Percentiles rank a stretch among this genome's conserved stretches.
phyloP scores from a whole-genome alignment of 2,329 filamentous ascomycete genomes.

The Ophiostoma montium region DNA sequence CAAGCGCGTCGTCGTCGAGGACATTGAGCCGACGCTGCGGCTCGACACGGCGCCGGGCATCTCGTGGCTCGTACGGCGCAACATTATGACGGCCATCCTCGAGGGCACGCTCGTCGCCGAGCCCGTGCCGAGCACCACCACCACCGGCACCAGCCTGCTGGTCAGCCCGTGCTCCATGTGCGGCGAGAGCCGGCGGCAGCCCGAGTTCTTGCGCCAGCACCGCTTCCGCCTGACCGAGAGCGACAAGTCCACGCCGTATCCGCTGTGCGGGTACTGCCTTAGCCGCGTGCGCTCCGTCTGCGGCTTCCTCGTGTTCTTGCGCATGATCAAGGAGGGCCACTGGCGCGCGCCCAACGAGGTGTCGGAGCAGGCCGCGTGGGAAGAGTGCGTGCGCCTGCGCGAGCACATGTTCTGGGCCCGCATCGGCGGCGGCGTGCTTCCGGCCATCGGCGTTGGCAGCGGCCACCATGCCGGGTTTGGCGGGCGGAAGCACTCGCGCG shows the following conservation, averaged over 20 bases:
- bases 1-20: conserved; percentile 75
- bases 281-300: conserved; percentile 73
- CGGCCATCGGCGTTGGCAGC: conserved; percentile 24
- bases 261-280: conserved; percentile 80
- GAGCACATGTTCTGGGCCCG: conserved; percentile 97
- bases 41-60: conserved; percentile 81
- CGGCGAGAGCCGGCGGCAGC: conserved; percentile 63
- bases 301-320: conserved; percentile 81
- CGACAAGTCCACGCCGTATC: conserved; percentile 76
- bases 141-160: conserved; percentile 16
- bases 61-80: conserved; percentile 82
- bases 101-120: conserved; percentile 83
- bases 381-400: conserved; percentile 76
- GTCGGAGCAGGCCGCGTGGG: conserved; percentile 80
- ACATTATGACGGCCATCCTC: conserved; percentile 68
- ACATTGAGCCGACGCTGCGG: conserved; percentile 86
- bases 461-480: neutral
- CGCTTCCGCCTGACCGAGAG: conserved; percentile 81
- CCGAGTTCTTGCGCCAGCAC: conserved; percentile 62
- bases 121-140: conserved; percentile 46
- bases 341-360: conserved; percentile 75
- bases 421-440: conserved; percentile 81
- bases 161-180: conserved; percentile 57
- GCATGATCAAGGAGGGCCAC: conserved; percentile 84
- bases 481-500: conserved; percentile 3